Evolutionary conservation across 1,284 basidiomycete genomes (phyloP).

Genomic region (Stygiomarasmius scandens): DNA sequence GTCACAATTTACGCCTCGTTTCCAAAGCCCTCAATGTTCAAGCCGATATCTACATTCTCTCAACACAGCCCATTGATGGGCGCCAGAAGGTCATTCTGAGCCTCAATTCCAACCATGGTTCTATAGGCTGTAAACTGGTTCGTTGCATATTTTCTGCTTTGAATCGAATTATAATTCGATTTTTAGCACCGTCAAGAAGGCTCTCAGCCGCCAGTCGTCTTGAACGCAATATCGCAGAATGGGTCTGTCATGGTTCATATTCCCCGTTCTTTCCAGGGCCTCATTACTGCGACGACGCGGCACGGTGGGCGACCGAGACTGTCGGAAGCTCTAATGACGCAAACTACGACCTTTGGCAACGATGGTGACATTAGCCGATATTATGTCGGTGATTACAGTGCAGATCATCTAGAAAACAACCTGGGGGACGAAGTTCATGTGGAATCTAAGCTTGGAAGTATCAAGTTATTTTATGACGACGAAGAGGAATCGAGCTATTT

Average conservation of each 20-base stretch:
- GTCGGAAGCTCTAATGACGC: constrained; percentile 4
- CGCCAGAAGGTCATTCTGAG: constrained; percentile 25
- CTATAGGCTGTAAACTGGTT: not conserved
- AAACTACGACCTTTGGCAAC: constrained; percentile 5
- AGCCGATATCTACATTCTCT: constrained; percentile 33
- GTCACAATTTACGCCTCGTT: constrained; percentile 36
- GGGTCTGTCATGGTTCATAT: constrained; percentile 28
- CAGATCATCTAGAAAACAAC: not conserved
- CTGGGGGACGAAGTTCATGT: not conserved
- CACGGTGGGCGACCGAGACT: constrained; percentile 1
- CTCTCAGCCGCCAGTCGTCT: constrained; percentile 24
- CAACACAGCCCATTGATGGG: not conserved
- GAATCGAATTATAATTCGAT: not conserved
- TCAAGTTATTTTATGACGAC: constrained; percentile 5
- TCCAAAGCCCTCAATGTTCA: constrained; percentile 32
- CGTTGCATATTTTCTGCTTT: not conserved
- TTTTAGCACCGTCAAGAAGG: constrained; percentile 19
- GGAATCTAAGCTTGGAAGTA: constrained; percentile 1
- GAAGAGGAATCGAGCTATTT: not conserved
- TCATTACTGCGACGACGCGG: constrained; percentile 22
- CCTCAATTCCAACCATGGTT: constrained; percentile 18
- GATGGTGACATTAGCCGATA: not conserved
- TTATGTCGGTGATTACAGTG: constrained; percentile 9
- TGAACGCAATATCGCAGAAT: constrained; percentile 24
- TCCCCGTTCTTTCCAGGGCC: constrained; percentile 33